Evolutionary conservation across 176 grass and related monocot species (phyloP).

Genomic region (Cocos nucifera): DNA sequence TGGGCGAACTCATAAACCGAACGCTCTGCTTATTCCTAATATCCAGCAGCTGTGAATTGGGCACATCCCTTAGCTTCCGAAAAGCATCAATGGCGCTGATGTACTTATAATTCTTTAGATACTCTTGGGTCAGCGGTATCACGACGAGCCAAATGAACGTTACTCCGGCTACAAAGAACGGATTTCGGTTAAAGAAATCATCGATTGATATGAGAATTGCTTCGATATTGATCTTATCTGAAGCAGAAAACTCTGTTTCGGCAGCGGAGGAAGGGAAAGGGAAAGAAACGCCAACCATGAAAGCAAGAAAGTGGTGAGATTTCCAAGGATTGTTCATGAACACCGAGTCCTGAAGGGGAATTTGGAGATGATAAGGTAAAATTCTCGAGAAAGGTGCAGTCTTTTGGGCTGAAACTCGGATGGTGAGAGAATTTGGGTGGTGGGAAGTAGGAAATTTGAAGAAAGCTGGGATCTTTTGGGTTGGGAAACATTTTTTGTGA

Average conservation of each 20-base stretch:
- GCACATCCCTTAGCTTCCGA: conserved; percentile 64
- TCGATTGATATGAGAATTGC: conserved; percentile 56
- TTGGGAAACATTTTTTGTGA: neutral
- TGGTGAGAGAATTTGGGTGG: neutral
- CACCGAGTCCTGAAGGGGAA: neutral
- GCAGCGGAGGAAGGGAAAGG: conserved; percentile 36
- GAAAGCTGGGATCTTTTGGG: conserved; percentile 20
- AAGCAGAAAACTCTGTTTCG: conserved; percentile 23
- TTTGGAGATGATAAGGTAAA: neutral
- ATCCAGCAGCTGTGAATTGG: conserved; percentile 77
- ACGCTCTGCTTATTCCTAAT: conserved; percentile 73
- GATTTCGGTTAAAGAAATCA: conserved; percentile 86
- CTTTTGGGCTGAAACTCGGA: conserved; percentile 15
- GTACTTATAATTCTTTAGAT: conserved; percentile 77
- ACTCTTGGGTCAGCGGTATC: conserved; percentile 63
- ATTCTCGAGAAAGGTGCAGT: neutral
- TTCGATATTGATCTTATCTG: conserved; percentile 74
- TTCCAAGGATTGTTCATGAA: too few relatives aligned
- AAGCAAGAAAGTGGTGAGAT: conserved; percentile 1
- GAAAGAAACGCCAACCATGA: conserved; percentile 18
- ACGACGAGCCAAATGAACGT: conserved; percentile 74
- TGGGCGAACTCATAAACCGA: conserved; percentile 69
- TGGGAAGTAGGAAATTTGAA: conserved; percentile 23
- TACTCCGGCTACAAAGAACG: conserved; percentile 69
- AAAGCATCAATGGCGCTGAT: conserved; percentile 74